These are phyloP conservation scores for Lojkania enalia DNA, from an alignment of 2,329 filamentous ascomycete genomes.

Conservation along the genomic window DNA sequence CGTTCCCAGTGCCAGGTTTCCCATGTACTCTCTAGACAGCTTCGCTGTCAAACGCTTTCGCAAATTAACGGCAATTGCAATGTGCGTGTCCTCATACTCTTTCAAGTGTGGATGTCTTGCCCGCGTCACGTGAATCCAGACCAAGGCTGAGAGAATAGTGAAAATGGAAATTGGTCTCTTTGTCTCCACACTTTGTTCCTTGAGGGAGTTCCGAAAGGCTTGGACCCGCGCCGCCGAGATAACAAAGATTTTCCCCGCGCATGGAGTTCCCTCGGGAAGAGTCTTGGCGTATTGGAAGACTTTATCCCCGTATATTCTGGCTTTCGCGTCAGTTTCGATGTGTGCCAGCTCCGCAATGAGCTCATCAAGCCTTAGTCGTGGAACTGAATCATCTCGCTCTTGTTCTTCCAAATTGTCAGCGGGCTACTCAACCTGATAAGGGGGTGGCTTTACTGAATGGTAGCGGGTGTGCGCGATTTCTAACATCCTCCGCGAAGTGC, in stretches of 20 bases:
- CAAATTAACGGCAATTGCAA: constrained; percentile 36
- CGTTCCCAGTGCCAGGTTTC: constrained; percentile 39
- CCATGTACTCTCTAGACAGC: constrained; percentile 30
- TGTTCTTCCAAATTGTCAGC: no score
- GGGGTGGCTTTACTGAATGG: no score
- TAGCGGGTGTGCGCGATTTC: no score
- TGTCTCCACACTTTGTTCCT: constrained; percentile 18
- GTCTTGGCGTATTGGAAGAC: constrained; percentile 31
- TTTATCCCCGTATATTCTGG: constrained; percentile 35
- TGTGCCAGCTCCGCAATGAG: neutral
- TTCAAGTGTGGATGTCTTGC: constrained; percentile 29
- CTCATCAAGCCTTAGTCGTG: neutral
- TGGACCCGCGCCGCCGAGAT: constrained; percentile 32
- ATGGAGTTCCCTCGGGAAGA: constrained; percentile 26
- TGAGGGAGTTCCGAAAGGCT: constrained; percentile 28
- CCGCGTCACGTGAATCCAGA: constrained; percentile 43
- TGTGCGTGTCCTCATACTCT: constrained; percentile 25
- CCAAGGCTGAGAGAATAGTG: constrained; percentile 38
- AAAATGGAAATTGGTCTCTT: constrained; percentile 30
- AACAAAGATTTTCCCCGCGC: constrained; percentile 33
- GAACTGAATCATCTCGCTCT: neutral
- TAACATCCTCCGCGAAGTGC: constrained; percentile 27
- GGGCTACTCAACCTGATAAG: no score
- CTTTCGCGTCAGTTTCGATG: neutral
- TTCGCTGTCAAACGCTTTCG: constrained; percentile 32